Evolutionary conservation across 176 grass and related monocot genomes (phyloP), one percentile per base, ranked within the genome.

Genomic region (Miscanthus lutarioriparius): DNA sequence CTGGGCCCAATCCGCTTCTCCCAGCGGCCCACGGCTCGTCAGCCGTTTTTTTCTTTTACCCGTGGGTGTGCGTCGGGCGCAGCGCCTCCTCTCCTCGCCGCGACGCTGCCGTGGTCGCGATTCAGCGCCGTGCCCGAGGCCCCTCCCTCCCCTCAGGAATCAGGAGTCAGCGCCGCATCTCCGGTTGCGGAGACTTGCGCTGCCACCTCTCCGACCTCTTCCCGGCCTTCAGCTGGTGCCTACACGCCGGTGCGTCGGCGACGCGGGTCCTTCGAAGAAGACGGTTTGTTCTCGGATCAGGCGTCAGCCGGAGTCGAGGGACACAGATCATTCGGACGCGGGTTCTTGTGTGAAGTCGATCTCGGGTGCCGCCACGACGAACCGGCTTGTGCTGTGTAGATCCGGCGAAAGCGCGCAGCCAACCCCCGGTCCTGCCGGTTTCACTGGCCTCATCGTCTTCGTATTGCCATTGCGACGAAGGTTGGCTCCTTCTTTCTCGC

Each of bases 61-160:
- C 40, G 28, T 30, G 28, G 28, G 28, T 30, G 26, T 19, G 53
- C 19, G 53, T 8, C 7, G 2, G 53, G 20, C 53, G 20, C 1
- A 26, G 40, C 62, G 26, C 39, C 38, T 66, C 62, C 62, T 65
- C 16, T 17, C 38, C 59, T 30, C 61, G 25, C 61, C 41, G 39
- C 39, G 77, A 64, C 61, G 40, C 26, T 11, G 41, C 61, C 59
- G 77, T 79, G 61, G 38, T 22, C 16, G 77, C 77, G 77, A 79
- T 79, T n/a, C 77, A 32, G 39, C 39, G 75, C 26, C 62, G 16
- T 33, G 77, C 48, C 61, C 63, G 41, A 47, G 12, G 27, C 27
- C 27, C 62, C 30, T 27, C 16, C 49, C 49, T 22, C 51, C 9
- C 62, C 26, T 30, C 77, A 28, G 45, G 40, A 30, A 30, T 30